Evolutionary conservation across 2,329 filamentous ascomycete species (phyloP).

Genomic region (Penicillium digitatum): DNA sequence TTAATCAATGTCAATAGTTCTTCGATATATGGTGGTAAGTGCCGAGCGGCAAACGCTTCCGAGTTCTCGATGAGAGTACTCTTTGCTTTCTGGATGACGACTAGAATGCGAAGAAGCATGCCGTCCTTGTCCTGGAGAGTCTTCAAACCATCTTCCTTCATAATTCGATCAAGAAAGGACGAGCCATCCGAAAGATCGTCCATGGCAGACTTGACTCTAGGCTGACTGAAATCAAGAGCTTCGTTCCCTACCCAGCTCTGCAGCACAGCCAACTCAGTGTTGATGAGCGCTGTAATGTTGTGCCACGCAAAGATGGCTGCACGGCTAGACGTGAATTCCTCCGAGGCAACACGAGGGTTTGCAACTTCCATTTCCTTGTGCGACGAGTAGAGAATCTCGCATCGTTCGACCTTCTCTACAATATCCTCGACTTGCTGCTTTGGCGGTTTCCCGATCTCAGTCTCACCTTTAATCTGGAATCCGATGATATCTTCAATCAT

Average conservation of each 20-base stretch:
- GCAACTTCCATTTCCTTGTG: slow-evolving; percentile 67
- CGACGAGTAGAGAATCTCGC: slow-evolving; percentile 80
- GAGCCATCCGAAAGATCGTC: slow-evolving; percentile 80
- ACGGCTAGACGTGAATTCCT: slow-evolving; percentile 74
- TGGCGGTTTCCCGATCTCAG: slow-evolving; percentile 82
- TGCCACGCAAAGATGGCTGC: slow-evolving; percentile 92
- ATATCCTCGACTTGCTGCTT: slow-evolving; percentile 86
- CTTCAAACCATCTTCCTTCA: slow-evolving; percentile 93
- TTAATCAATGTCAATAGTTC: slow-evolving; percentile 94
- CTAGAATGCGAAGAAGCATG: slow-evolving; percentile 78
- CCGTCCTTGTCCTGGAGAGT: slow-evolving; percentile 79
- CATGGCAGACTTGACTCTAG: slow-evolving; percentile 63
- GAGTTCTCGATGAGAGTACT: slow-evolving; percentile 83
- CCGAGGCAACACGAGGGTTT: slow-evolving; percentile 72
- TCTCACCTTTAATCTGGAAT: slow-evolving; percentile 91
- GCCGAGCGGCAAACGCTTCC: slow-evolving; percentile 76
- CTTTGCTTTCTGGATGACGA: slow-evolving; percentile 90
- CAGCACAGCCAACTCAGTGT: slow-evolving; percentile 83
- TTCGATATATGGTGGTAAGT: slow-evolving; percentile 93
- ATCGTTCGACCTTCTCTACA: slow-evolving; percentile 84
- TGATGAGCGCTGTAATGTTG: slow-evolving; percentile 95
- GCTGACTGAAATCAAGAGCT: slow-evolving; percentile 82
- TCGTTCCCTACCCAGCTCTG: slow-evolving; percentile 97
- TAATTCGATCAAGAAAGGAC: slow-evolving; percentile 86
- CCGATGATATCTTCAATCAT: slow-evolving; percentile 82